A percentile compares a stretch with the other conserved stretches of the same genome.
Conservation (phyloP, 495 filamentous ascomycete genomes). For the Aspergillus diversus region DNA sequence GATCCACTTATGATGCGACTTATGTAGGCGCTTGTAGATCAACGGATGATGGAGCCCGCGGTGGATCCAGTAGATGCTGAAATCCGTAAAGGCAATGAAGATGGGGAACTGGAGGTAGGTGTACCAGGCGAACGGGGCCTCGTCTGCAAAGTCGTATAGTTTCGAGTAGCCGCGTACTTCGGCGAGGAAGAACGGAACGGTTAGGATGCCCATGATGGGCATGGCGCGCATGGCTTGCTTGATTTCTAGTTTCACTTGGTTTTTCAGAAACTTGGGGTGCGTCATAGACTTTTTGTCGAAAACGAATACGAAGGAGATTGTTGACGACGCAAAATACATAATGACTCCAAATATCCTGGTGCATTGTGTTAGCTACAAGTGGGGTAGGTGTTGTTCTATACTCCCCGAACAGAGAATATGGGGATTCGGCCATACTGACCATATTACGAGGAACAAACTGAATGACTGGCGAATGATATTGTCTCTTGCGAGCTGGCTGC, state of each 20-base stretch:
- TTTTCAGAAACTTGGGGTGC: slow-evolving; percentile 89
- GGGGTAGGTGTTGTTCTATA: background rate
- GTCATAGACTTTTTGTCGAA: slow-evolving; percentile 85
- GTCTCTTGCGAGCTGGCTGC: slow-evolving; percentile 70
- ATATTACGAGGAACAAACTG: slow-evolving; percentile 73
- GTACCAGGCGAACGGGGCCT: slow-evolving; percentile 73
- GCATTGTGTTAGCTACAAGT: background rate
- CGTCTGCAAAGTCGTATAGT: slow-evolving; percentile 74
- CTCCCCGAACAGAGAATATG: background rate
- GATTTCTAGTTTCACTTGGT: slow-evolving; percentile 87
- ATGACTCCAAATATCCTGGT: slow-evolving; percentile 57
- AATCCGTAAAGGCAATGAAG: slow-evolving; percentile 91
- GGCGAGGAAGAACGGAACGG: slow-evolving; percentile 74
- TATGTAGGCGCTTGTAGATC: slow-evolving; percentile 87
- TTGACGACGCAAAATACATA: slow-evolving; percentile 76
- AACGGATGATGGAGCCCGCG: slow-evolving; percentile 77
- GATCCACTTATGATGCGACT: slow-evolving; percentile 98
- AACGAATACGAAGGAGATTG: slow-evolving; percentile 79
- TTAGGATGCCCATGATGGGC: slow-evolving; percentile 79
- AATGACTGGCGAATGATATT: slow-evolving; percentile 69
- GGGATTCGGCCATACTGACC: slow-evolving; percentile 50
- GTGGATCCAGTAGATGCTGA: slow-evolving; percentile 91
- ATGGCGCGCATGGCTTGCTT: slow-evolving; percentile 68
- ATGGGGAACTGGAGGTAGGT: slow-evolving; percentile 82
- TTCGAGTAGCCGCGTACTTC: slow-evolving; percentile 84